Percentiles rank a stretch among this genome's conserved stretches.
Evolutionary conservation across 2,329 filamentous ascomycete species (phyloP).

Genomic region (Phoma sp.): DNA sequence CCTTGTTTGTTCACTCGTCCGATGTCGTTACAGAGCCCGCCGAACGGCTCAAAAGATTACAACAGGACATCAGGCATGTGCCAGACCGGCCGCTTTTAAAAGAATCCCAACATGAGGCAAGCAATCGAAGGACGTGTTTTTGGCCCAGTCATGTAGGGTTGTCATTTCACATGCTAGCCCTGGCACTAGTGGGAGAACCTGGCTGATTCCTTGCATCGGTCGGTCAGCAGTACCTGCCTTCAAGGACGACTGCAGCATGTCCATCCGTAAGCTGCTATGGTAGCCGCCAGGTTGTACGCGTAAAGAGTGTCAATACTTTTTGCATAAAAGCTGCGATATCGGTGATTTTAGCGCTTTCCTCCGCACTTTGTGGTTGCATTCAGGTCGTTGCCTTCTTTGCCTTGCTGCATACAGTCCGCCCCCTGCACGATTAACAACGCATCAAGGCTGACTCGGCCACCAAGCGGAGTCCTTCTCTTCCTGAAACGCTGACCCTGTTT

Average conservation of each 20-base stretch:
- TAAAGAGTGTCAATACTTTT: no score
- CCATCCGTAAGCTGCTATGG: no score
- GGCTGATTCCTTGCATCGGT: no score
- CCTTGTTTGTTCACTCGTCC: neutral
- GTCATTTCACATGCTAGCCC: neutral
- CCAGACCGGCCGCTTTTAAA: neutral
- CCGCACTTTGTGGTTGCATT: slow-evolving; percentile 8
- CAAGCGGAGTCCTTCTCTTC: slow-evolving; percentile 14
- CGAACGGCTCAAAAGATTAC: neutral
- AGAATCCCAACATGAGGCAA: neutral
- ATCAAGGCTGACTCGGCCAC: slow-evolving; percentile 17
- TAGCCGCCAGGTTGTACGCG: no score
- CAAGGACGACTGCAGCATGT: no score
- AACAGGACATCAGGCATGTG: neutral
- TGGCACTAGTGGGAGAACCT: no score
- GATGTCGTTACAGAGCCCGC: neutral
- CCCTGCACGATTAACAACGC: slow-evolving; percentile 13
- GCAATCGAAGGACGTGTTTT: neutral
- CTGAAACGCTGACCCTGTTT: slow-evolving; percentile 1
- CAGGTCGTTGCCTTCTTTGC: slow-evolving; percentile 31
- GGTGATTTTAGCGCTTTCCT: neutral
- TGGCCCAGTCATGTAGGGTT: neutral
- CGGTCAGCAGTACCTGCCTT: neutral
- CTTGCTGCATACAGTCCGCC: slow-evolving; percentile 14
- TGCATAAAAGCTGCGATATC: no score